Base-by-base conservation (phyloP, 306 rosid species). In the Urtica urens region DNA sequence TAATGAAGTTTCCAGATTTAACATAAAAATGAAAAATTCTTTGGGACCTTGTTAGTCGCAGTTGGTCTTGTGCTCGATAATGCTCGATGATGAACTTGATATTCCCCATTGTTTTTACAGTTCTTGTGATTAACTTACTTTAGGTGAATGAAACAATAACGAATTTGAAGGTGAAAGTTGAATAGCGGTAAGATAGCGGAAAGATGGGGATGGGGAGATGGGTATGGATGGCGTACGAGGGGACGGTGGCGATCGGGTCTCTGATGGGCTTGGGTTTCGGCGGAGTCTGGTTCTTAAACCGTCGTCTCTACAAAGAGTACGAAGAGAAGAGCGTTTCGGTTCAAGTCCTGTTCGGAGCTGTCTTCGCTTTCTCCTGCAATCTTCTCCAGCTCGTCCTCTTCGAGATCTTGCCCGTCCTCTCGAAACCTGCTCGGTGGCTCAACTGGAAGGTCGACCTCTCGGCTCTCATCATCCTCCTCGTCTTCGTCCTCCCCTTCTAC, bases 381-480 rank as follows among this genome's bases (percentile, higher is more conserved):
- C 99, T 90, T 16, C 78, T 90, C 27, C 94, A 90, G 66, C 95
- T 90, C 8, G 99, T 90, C 7, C 71, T 90, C 58, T 90, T 90
- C 60, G 99, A 90, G 84, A 90, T 90, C 78, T 84, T 90, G 35
- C 99, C 94, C 30, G 26, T 90, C 43, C 99, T 90, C n/a, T 90
- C 99, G 66, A 86, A 77, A 62, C 79, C 77, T 83, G 86, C 96
- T 1, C 67, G 96, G 53, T 74, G 83, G 61, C 53, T 88, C 58
- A 88, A 88, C 80, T 90, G 95, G 95, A 81, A 81, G 80, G 43
- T 90, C 26, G 97, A 90, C 69, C 63, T 90, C 51, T 84, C 76
- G 41, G 85, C 86, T 46, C 71, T 90, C 74, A 90, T 90, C 41
- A 64, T 90, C 7, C 67, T 90, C 43, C 81, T 90, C 34, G 84